A percentile compares a stretch with the other conserved stretches of the same genome.
These are phyloP conservation scores for Oryza officinalis DNA, from an alignment of 176 grass and related monocot genomes.

Conservation along the genomic window DNA sequence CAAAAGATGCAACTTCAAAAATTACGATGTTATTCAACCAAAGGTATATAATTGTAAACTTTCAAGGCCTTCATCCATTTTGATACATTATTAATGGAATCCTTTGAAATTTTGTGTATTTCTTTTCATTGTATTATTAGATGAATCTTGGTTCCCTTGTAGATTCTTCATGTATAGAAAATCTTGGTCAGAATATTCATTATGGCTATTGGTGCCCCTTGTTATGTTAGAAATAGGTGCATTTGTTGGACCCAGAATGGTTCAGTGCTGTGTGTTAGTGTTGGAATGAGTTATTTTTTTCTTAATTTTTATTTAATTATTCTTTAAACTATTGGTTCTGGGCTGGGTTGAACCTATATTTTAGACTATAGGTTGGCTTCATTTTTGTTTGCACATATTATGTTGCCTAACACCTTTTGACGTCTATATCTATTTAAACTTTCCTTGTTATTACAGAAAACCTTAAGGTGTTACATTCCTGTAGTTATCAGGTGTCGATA, in stretches of 20 bases:
- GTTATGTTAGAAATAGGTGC: neutral
- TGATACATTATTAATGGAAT: conserved; percentile 2
- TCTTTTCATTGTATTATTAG: neutral
- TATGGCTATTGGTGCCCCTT: neutral
- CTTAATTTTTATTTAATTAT: neutral
- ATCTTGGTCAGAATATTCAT: neutral
- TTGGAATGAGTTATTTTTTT: neutral
- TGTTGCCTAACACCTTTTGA: neutral
- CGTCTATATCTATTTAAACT: neutral
- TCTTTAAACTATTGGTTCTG: neutral
- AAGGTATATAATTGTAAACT: conserved; percentile 50
- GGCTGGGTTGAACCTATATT: neutral
- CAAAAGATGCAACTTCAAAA: conserved; percentile 75
- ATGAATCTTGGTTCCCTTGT: too few relatives aligned
- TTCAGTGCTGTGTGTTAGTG: neutral
- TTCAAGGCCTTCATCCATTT: conserved; percentile 6
- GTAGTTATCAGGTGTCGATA: neutral
- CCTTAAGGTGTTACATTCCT: neutral
- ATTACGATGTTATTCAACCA: conserved; percentile 72
- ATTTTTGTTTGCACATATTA: neutral
- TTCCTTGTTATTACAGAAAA: neutral
- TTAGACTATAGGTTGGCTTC: neutral
- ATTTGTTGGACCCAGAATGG: neutral
- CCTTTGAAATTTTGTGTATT: neutral
- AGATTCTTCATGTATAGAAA: neutral